Percentiles rank a stretch among this genome's conserved stretches.
phyloP scores from a whole-genome alignment of 1,284 basidiomycete species.

The Coniferiporia sulphurascens region DNA sequence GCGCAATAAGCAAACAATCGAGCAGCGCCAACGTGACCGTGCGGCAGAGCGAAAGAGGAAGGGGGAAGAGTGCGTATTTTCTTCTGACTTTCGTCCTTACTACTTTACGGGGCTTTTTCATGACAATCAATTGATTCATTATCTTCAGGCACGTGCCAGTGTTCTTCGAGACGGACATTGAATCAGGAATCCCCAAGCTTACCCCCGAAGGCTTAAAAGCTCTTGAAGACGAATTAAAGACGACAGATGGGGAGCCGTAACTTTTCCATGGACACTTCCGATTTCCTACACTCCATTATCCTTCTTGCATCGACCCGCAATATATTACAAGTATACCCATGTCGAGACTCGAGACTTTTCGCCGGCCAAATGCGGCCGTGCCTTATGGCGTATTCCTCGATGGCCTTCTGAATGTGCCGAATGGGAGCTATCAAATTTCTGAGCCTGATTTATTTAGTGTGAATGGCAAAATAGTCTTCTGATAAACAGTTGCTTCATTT shows the following conservation, averaged over 20 bases:
- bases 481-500: too few relatives aligned
- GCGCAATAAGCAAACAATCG: conserved; percentile 81
- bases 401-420: too few relatives aligned
- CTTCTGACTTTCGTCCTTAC: not conserved
- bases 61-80: conserved; percentile 62
- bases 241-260: conserved; percentile 13
- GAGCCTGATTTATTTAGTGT: too few relatives aligned
- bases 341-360: too few relatives aligned
- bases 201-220: conserved; percentile 67
- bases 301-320: not conserved
- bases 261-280: not conserved
- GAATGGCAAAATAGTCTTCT: too few relatives aligned
- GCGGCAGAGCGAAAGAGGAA: conserved; percentile 80
- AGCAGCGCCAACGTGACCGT: conserved; percentile 85
- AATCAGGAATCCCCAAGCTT: conserved; percentile 69
- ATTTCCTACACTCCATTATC: not conserved
- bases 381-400: too few relatives aligned
- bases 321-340: not conserved
- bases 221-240: conserved; percentile 62
- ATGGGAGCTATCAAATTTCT: too few relatives aligned
- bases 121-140: not conserved
- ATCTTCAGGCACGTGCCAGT: conserved; percentile 68
- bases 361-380: too few relatives aligned
- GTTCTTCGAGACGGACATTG: conserved; percentile 75
- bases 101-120: not conserved